Evolutionary conservation across 2,329 filamentous ascomycete species (phyloP), one percentile per base, ranked within the genome.

Genomic region (Alternaria arbusti): DNA sequence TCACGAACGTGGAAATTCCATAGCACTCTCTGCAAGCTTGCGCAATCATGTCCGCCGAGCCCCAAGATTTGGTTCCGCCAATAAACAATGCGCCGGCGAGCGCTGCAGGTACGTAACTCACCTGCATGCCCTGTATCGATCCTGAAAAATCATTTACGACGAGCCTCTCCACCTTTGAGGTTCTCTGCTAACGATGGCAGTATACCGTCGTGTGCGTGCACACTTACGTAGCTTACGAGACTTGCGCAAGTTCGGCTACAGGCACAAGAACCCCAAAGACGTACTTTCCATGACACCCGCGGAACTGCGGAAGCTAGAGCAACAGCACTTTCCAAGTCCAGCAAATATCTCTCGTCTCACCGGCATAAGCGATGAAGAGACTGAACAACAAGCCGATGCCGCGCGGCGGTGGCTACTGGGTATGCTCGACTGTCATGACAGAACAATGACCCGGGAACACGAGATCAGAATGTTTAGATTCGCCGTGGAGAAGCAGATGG

Each of bases 401-500:
- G 68, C 67, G 28, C 61, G 54, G 15, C 46, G 59, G 8, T 72
- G 70, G 70, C 26, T 72, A 8, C 28, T 64, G 8, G 26, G 26
- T 3, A 25, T 70, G 5, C 54, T 72, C 11, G 40, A 47, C 6
- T 61, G 36, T 43, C 65, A 69, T 15, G 46, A 63, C 6, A 28
- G 28, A 22, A 13, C 51, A 3, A 49, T 63, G 28, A 15, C 17
- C 6, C 57, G 57, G 36, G 58, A 60, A 12, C 52, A 68, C 36
- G 51, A 69, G 13, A 46, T 61, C 3, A 50, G 64, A 4, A 44
- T 69, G 36, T 62, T 74, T 15, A 65, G 58, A 20, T 55, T 40
- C 5, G 66, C 64, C 6, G 36, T 72, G 2, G 65, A 70, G 43
- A 70, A 69, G 54, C 61, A 68, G 10, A 30, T 54, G 10, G 20